Conservation (phyloP, 495 filamentous ascomycete species). For the Penicillium daleae region DNA sequence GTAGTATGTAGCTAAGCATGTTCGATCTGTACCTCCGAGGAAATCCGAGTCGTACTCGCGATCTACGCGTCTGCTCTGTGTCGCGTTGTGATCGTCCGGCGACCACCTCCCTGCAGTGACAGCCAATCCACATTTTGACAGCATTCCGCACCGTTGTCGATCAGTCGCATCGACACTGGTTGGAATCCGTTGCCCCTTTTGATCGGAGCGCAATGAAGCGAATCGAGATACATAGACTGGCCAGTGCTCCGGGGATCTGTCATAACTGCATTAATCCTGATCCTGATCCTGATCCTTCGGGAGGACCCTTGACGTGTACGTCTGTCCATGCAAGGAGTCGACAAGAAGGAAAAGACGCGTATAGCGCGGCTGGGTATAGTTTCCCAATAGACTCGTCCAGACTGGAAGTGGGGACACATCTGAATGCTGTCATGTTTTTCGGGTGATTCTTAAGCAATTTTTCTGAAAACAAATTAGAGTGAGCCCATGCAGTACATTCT, state of each 20-base stretch:
- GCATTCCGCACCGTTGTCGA: constrained; percentile 27
- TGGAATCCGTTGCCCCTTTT: constrained; percentile 14
- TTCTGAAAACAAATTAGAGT: background rate
- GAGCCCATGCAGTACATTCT: background rate
- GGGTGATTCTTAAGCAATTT: background rate
- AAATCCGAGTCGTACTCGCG: background rate
- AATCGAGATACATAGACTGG: background rate
- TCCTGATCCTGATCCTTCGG: background rate
- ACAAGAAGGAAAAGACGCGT: constrained; percentile 19
- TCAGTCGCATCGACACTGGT: constrained; percentile 15
- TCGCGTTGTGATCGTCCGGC: constrained; percentile 9
- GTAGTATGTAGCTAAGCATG: background rate
- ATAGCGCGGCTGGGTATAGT: constrained; percentile 27
- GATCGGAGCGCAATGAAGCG: background rate
- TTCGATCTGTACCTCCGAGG: background rate
- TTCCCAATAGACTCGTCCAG: background rate
- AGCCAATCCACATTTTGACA: constrained; percentile 22
- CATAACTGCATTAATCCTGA: constrained; percentile 14
- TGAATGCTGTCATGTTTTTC: background rate
- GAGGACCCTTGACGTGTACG: constrained; percentile 10
- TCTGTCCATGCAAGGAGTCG: constrained; percentile 22
- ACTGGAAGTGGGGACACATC: no score
- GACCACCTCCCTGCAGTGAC: constrained; percentile 9
- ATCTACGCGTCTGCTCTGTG: constrained; percentile 7
- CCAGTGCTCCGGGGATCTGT: constrained; percentile 18